Percentiles rank a stretch among this genome's conserved stretches.
Conservation (phyloP, 2,329 filamentous ascomycete genomes). For the Berkeleyomyces rouxiae region DNA sequence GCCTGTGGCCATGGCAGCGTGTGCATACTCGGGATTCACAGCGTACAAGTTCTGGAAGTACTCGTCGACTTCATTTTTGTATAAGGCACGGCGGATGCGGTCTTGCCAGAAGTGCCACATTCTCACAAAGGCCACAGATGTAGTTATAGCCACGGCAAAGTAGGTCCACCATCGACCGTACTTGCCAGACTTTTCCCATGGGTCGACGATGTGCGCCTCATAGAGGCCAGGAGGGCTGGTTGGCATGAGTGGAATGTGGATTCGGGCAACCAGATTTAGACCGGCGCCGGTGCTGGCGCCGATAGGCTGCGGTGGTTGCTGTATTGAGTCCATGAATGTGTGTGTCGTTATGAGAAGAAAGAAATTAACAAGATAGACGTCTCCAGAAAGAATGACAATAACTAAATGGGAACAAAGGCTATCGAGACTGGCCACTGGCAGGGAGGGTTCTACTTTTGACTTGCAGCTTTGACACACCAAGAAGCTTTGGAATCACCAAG, state of each 20-base stretch:
- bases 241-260: constrained; percentile 42
- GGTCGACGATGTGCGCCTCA: constrained; percentile 51
- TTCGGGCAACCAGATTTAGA: constrained; percentile 17
- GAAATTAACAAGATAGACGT: not conserved
- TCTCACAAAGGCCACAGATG: constrained; percentile 49
- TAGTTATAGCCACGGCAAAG: constrained; percentile 59
- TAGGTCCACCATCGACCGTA: constrained; percentile 82
- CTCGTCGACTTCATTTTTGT: constrained; percentile 55
- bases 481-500: not conserved
- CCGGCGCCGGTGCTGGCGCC: not conserved
- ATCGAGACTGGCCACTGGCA: not conserved
- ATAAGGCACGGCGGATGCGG: constrained; percentile 75
- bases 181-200: constrained; percentile 67
- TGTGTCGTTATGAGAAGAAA: not conserved
- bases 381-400: not conserved
- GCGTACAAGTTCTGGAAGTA: constrained; percentile 40
- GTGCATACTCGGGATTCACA: constrained; percentile 31
- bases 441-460: not conserved
- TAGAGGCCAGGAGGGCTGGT: constrained; percentile 44
- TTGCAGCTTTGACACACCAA: not conserved
- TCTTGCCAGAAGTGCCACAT: constrained; percentile 86
- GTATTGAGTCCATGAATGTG: not conserved
- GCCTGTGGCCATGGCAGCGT: constrained; percentile 32
- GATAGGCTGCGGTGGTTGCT: constrained; percentile 25
- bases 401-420: not conserved